Conservation (phyloP, 2,329 filamentous ascomycete genomes). For the Botryosphaeria dothidea region DNA sequence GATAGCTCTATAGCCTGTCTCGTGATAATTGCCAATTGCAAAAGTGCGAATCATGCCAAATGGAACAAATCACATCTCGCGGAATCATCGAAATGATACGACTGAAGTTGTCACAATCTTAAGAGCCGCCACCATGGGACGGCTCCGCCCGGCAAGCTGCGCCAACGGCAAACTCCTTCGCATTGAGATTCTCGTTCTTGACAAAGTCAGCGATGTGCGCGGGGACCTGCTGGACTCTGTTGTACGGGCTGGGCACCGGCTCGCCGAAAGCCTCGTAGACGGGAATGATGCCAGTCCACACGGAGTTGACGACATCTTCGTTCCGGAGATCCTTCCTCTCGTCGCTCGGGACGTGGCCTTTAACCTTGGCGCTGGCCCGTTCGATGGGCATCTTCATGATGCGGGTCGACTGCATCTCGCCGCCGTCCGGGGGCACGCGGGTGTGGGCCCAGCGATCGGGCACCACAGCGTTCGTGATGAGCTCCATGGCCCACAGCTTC, state of each 20-base stretch:
- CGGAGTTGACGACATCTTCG: constrained; percentile 49
- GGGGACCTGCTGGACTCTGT: constrained; percentile 58
- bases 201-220: constrained; percentile 61
- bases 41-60: too few relatives aligned
- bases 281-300: constrained; percentile 65
- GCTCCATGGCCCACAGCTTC: constrained; percentile 74
- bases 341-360: constrained; percentile 65
- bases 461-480: constrained; percentile 75
- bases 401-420: constrained; percentile 74
- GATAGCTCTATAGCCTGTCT: background rate
- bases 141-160: constrained; percentile 19
- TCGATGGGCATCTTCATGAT: constrained; percentile 69
- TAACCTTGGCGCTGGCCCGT: constrained; percentile 74
- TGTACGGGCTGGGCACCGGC: constrained; percentile 56
- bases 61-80: too few relatives aligned
- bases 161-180: constrained; percentile 27
- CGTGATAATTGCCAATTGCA: too few relatives aligned
- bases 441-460: constrained; percentile 68
- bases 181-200: constrained; percentile 45
- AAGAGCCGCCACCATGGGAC: background rate
- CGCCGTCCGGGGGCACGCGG: constrained; percentile 69
- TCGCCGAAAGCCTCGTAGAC: constrained; percentile 65
- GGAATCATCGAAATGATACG: too few relatives aligned
- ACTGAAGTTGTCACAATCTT: background rate
- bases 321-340: constrained; percentile 57